These are phyloP conservation scores for Talaromyces sp. DNA, from an alignment of 2,329 filamentous ascomycete species.

Conservation along the genomic window DNA sequence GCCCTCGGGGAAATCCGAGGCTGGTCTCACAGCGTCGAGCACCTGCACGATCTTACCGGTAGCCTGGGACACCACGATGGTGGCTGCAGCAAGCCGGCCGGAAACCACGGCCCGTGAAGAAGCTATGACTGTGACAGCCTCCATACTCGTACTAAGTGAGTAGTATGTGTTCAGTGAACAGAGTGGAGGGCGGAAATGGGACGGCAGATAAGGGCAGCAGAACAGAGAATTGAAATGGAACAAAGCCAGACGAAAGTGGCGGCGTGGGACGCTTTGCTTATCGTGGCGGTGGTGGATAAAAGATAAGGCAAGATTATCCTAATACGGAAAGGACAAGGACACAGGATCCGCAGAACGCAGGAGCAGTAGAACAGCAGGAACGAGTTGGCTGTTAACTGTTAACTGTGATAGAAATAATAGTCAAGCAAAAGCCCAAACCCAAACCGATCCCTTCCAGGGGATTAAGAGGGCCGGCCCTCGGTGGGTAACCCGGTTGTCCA, in stretches of 20 bases:
- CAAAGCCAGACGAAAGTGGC: not conserved
- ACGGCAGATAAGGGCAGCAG: not conserved
- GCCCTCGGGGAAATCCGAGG: slow-evolving; percentile 66
- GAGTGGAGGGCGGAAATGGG: not conserved
- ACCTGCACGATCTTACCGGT: slow-evolving; percentile 84
- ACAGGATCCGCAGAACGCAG: too few relatives aligned
- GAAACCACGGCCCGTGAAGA: slow-evolving; percentile 80
- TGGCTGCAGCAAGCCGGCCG: slow-evolving; percentile 72
- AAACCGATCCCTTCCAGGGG: not conserved
- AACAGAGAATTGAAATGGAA: not conserved
- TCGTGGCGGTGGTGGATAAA: slow-evolving; percentile 1
- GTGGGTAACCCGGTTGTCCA: not conserved
- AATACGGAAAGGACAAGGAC: not conserved
- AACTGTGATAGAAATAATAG: not conserved
- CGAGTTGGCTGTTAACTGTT: not conserved
- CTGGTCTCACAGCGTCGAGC: slow-evolving; percentile 67
- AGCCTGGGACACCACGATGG: slow-evolving; percentile 68
- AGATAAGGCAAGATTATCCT: slow-evolving; percentile 3
- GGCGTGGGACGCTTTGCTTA: not conserved
- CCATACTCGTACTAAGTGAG: not conserved
- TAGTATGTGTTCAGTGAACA: not conserved
- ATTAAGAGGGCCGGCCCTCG: not conserved
- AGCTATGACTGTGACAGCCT: slow-evolving; percentile 57
- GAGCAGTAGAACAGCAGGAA: not conserved
- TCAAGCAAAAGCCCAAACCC: too few relatives aligned